A percentile compares a stretch with the other conserved stretches of the same genome.
phyloP scores from a whole-genome alignment of 768 basidiomycete species.

The Exsudoporus frostii region DNA sequence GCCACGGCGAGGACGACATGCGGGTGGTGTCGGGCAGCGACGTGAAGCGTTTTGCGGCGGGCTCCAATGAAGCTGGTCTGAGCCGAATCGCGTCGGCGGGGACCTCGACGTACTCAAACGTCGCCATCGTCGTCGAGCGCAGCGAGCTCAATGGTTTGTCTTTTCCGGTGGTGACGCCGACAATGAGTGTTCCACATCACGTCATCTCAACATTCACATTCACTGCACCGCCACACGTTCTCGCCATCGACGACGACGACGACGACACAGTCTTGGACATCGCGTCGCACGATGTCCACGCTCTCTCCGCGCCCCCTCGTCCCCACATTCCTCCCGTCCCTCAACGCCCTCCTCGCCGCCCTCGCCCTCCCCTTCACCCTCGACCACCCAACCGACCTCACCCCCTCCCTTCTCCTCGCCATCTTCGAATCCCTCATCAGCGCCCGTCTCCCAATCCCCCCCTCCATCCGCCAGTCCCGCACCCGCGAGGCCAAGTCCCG shows the following conservation, averaged over 20 bases:
- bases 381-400: slow-evolving; percentile 57
- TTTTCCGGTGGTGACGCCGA: too few species aligned
- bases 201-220: not conserved
- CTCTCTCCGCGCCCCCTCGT: slow-evolving; percentile 11
- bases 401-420: slow-evolving; percentile 67
- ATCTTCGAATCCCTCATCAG: slow-evolving; percentile 63
- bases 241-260: not conserved
- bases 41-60: slow-evolving; percentile 41
- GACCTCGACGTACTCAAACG: slow-evolving; percentile 40
- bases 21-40: slow-evolving; percentile 33
- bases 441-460: slow-evolving; percentile 47
- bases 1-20: slow-evolving; percentile 9
- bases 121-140: slow-evolving; percentile 24
- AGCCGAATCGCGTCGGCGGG: slow-evolving; percentile 39
- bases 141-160: not conserved
- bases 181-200: not conserved
- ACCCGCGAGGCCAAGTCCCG: slow-evolving; percentile 46
- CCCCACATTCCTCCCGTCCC: slow-evolving; percentile 19
- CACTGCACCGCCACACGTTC: slow-evolving; percentile 7
- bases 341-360: slow-evolving; percentile 46
- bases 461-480: slow-evolving; percentile 35
- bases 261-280: slow-evolving; percentile 3
- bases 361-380: slow-evolving; percentile 47
- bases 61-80: slow-evolving; percentile 27
- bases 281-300: slow-evolving; percentile 11